A percentile compares a stretch with the other conserved stretches of the same genome.
Conservation (phyloP, 352 stramenopile species). For the Globisporangium okanoganense region DNA sequence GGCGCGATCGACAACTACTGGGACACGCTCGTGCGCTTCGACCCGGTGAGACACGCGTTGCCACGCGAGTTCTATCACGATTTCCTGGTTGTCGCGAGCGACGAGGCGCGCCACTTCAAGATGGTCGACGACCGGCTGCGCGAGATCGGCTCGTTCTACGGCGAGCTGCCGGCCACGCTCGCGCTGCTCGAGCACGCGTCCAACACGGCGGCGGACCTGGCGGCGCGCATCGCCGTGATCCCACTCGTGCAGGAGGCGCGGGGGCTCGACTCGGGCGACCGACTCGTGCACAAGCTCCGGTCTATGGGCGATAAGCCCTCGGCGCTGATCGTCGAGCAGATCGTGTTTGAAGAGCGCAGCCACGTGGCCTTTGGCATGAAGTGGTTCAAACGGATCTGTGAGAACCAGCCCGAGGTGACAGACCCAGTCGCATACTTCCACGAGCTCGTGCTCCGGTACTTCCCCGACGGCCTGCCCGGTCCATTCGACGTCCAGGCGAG, state of each 20-base stretch:
- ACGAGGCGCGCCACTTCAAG: conserved; percentile 78
- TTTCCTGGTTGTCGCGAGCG: conserved; percentile 62
- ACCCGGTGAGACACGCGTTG: conserved; percentile 42
- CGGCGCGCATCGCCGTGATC: conserved; percentile 69
- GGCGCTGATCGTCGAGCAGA: conserved; percentile 63
- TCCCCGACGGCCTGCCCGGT: conserved; percentile 70
- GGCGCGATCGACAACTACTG: conserved; percentile 87
- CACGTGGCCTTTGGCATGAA: conserved; percentile 78
- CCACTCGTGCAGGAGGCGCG: conserved; percentile 80
- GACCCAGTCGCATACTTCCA: conserved; percentile 76
- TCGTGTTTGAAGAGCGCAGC: conserved; percentile 75
- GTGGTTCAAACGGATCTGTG: conserved; percentile 67
- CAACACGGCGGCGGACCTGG: conserved; percentile 66
- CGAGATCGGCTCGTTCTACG: conserved; percentile 63
- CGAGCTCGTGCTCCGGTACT: conserved; percentile 71
- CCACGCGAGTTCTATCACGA: conserved; percentile 68
- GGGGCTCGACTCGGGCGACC: conserved; percentile 70
- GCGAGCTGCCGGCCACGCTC: conserved; percentile 53
- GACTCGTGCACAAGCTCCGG: conserved; percentile 68
- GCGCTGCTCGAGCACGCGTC: conserved; percentile 68
- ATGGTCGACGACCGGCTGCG: conserved; percentile 67
- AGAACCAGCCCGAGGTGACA: conserved; percentile 25
- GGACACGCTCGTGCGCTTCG: conserved; percentile 83
- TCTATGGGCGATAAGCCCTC: conserved; percentile 69
- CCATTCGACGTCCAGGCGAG: conserved; percentile 74